Evolutionary conservation across 768 basidiomycete species (phyloP).

Genomic region (Suillus brevipes): DNA sequence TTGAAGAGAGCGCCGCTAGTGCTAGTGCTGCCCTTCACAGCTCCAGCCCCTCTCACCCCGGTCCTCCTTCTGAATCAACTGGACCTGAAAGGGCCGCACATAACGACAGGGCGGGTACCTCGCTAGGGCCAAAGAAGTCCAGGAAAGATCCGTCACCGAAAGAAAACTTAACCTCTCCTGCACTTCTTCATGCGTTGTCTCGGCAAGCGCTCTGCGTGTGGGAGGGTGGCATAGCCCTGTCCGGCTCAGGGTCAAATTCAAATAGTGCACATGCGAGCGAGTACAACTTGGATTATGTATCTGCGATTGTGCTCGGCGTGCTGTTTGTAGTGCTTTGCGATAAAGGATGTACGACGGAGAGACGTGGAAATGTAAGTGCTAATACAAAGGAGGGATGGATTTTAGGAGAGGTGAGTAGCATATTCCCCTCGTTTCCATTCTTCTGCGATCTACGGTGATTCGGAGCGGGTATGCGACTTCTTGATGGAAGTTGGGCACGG

Average conservation of each 20-base stretch:
- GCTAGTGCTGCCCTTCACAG: constrained; percentile 3
- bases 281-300: constrained; percentile 58
- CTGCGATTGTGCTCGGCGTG: constrained; percentile 59
- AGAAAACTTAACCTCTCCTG: constrained; percentile 32
- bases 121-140: background rate
- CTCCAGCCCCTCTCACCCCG: background rate
- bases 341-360: constrained; percentile 36
- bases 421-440: background rate
- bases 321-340: constrained; percentile 55
- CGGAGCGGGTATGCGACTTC: background rate
- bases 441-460: background rate
- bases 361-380: background rate
- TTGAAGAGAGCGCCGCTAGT: constrained; percentile 22
- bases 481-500: constrained; percentile 1
- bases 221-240: constrained; percentile 32
- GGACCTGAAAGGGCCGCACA: background rate
- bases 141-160: constrained; percentile 17
- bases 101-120: background rate
- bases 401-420: constrained; percentile 2
- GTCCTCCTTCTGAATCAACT: constrained; percentile 18
- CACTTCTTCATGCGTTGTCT: constrained; percentile 48
- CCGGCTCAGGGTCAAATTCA: background rate
- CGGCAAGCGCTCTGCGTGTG: constrained; percentile 46
- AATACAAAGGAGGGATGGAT: constrained; percentile 3
- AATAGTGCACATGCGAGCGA: constrained; percentile 22